Conservation (phyloP, 2,329 filamentous ascomycete species). For the Leptographium radiaticola region DNA sequence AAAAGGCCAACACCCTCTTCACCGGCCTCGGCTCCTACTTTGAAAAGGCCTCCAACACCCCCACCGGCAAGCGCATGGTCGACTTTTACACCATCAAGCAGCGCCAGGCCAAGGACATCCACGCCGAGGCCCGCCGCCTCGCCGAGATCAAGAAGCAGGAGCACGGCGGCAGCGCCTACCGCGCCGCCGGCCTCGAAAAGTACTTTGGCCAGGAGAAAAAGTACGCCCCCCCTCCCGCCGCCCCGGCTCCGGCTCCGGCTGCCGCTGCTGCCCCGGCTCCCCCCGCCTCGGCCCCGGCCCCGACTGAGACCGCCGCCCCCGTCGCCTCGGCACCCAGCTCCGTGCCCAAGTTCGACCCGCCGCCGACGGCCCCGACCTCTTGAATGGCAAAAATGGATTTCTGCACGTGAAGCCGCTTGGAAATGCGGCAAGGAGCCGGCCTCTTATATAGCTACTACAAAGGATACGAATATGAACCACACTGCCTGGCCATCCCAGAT, state of each 20-base stretch:
- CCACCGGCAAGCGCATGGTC: slow-evolving; percentile 77
- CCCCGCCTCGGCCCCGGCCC: not conserved
- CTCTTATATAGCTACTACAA: too few species aligned
- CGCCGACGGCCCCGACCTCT: slow-evolving; percentile 9
- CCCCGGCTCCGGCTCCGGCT: not conserved
- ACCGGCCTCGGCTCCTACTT: slow-evolving; percentile 76
- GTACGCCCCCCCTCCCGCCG: not conserved
- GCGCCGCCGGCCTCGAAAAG: slow-evolving; percentile 43
- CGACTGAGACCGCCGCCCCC: not conserved
- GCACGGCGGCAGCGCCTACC: slow-evolving; percentile 44
- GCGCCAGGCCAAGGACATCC: slow-evolving; percentile 88
- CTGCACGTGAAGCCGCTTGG: too few species aligned
- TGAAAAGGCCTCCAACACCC: slow-evolving; percentile 78
- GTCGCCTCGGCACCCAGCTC: not conserved
- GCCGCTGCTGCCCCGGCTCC: not conserved
- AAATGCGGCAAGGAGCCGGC: too few species aligned
- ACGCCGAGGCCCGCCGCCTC: slow-evolving; percentile 76
- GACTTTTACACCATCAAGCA: slow-evolving; percentile 76
- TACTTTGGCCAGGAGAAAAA: slow-evolving; percentile 33
- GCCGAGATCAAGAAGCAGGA: slow-evolving; percentile 73
- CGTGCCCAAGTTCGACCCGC: slow-evolving; percentile 11
- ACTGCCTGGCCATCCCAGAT: not conserved
- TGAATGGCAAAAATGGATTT: not conserved
- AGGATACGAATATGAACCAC: too few species aligned
- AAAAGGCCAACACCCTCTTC: slow-evolving; percentile 52